Evolutionary conservation across 306 rosid genomes (phyloP), one percentile per base, ranked within the genome.

Genomic region (Canavalia gladiata): DNA sequence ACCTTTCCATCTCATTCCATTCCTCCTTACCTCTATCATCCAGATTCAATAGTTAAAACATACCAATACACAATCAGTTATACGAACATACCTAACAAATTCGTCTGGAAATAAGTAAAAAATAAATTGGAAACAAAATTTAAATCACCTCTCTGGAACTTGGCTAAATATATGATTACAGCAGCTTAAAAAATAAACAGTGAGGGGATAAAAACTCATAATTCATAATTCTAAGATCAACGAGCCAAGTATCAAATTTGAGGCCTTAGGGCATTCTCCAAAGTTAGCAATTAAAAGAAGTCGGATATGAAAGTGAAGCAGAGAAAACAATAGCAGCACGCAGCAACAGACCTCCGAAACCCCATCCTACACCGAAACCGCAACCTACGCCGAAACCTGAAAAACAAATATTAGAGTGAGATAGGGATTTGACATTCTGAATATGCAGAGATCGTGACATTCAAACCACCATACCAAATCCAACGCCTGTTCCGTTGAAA

Each of bases 301-400:
- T 39, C 3, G 25, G 68, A 57, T 68, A 75, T 45, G 81, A 81
- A 88, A 80, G 66, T 57, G 76, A 72, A 59, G 30, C 8, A 74
- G 29, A 71, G 35, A 68, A 54, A 63, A 34, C 5, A 11, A 68
- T 5, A 10, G n/a, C 11, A 31, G 67, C 2, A 42, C 33, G 70
- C 10, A 35, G 57, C 8, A 43, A 85, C 87, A 41, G 1, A 92
- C 97, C 99, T 90, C 99, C 99, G 87, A 95, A 95, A 65, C 99
- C 98, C 98, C 98, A 95, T 63, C 99, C 99, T 3, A 93, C 82
- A 51, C 98, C 97, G 80, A 95, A 95, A 4, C 99, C 98, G 83
- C 99, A 95, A 64, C 99, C 99, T 46, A 88, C 76, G 7, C 99
- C 99, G 58, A 95, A 95, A 81, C 99, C 98, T 95, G 82, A 11